Base-by-base conservation (phyloP, 2,329 filamentous ascomycete genomes). In the Colletotrichum sp. region DNA sequence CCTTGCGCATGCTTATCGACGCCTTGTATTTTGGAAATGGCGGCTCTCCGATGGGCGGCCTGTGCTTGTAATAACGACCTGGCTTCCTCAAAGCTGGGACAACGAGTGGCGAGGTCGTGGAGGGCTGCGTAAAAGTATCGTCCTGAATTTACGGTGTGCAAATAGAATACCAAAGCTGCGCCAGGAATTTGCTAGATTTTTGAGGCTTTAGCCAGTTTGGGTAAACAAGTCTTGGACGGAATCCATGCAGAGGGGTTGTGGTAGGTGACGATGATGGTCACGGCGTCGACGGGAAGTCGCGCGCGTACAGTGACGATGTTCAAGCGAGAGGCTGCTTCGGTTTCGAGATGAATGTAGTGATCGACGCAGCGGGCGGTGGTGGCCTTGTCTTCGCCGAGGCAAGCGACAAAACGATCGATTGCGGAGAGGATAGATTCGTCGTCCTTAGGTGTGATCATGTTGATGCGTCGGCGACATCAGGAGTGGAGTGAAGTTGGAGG, bases 21-120 rank as follows among this genome's bases (percentile, higher is more conserved):
- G 0, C 52, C 52, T 1, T 7, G 52, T 1, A 2, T 4, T 21
- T n/a, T 16, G 15, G 15, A 26, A 26, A 0, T 7, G 24, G 21
- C 8, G 21, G n/a, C 15, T 26, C 52, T 21, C 26, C n/a, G 21
- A 16, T 8, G 5, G 12, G 0, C 12, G 2, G 52, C 52, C 24
- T 57, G 52, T 7, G 0, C 21, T 21, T n/a, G 52, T 16, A 57
- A 24, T 1, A 57, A 2, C 3, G 52, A 57, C n/a, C n/a, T 21
- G 3, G 52, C 52, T 57, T 57, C 52, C 6, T 1, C 52, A 3
- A 57, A 57, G 1, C 0, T 16, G 52, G 52, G 52, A 26, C 52
- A 57, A 2, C n/a, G 52, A 16, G 3, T 5, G 24, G 52, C 52
- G 10, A 57, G 52, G 12, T 57, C 21, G 52, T 28, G 18, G 13